phyloP scores from a whole-genome alignment of 2,329 filamentous ascomycete species.

The Acrocalymma vagum region DNA sequence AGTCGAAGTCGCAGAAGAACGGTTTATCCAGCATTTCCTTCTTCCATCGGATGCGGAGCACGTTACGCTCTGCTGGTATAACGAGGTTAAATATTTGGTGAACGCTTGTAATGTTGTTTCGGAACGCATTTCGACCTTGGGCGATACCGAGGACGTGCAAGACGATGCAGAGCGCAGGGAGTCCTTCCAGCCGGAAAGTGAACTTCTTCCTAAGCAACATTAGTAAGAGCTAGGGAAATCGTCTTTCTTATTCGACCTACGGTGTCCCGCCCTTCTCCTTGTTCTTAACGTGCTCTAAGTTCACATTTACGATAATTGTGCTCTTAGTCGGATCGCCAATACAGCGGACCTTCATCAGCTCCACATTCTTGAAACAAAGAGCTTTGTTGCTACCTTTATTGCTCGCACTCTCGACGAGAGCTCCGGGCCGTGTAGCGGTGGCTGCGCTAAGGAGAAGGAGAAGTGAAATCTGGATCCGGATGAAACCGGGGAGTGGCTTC shows the following conservation, averaged over 20 bases:
- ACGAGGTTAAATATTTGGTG: conserved; percentile 19
- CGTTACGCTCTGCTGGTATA: conserved; percentile 9
- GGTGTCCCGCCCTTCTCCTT: conserved; percentile 15
- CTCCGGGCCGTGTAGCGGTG: conserved; percentile 14
- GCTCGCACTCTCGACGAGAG: conserved; percentile 12
- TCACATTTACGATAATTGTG: conserved; percentile 16
- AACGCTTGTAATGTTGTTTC: conserved; percentile 12
- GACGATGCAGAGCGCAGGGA: conserved; percentile 16
- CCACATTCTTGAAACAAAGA: conserved; percentile 15
- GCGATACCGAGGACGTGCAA: conserved; percentile 13
- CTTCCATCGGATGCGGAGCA: conserved; percentile 15
- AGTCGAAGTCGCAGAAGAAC: conserved; percentile 15
- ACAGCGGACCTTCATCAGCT: conserved; percentile 14
- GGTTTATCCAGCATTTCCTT: conserved; percentile 14
- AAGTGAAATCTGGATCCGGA: conserved; percentile 14
- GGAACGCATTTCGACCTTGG: conserved; percentile 6
- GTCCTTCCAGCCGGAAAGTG: conserved; percentile 14
- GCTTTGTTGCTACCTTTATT: conserved; percentile 15
- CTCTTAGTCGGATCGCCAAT: conserved; percentile 5
- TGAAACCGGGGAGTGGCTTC: conserved; percentile 15
- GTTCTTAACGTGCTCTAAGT: conserved; percentile 18
- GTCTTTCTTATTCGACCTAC: conserved; percentile 7
- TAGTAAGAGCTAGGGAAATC: conserved; percentile 8
- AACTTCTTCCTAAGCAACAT: conserved; percentile 16
- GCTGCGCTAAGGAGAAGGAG: conserved; percentile 21